A percentile compares a stretch with the other conserved stretches of the same genome.
Conservation (phyloP, 2,329 filamentous ascomycete genomes). For the Clonostachys byssicola region DNA sequence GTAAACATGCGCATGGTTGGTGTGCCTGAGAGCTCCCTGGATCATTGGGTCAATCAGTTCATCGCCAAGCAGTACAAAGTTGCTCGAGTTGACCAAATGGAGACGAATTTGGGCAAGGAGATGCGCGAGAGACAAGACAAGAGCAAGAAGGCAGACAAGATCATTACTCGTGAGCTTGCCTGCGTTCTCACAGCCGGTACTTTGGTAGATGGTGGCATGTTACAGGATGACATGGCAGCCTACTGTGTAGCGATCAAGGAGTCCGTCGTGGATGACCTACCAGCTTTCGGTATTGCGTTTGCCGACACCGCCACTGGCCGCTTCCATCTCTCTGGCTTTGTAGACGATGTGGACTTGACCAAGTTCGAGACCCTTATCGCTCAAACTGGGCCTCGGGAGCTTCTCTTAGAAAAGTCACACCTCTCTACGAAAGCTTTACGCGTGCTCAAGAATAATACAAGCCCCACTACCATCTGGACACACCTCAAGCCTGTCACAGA, state of each 20-base stretch:
- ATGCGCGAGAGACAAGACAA: conserved; percentile 87
- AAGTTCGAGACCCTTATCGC: conserved; percentile 97
- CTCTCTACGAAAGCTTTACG: conserved; percentile 86
- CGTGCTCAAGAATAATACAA: conserved; percentile 94
- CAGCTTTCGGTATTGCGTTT: conserved; percentile 88
- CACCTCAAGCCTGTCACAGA: conserved; percentile 81
- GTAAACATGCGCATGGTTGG: conserved; percentile 99
- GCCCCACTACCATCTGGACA: conserved; percentile 93
- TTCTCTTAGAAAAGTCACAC: conserved; percentile 82
- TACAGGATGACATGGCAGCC: conserved; percentile 96
- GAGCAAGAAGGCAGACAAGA: conserved; percentile 79
- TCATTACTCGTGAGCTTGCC: conserved; percentile 86
- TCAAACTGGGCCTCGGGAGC: conserved; percentile 82
- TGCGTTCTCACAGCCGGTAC: conserved; percentile 91
- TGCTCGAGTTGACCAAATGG: conserved; percentile 92
- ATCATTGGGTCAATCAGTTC: conserved; percentile 97
- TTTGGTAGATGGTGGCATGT: conserved; percentile 91
- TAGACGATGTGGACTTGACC: conserved; percentile 88
- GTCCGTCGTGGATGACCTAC: conserved; percentile 65
- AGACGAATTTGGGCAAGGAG: conserved; percentile 92
- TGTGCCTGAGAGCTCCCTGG: conserved; percentile 91
- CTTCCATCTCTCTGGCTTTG: conserved; percentile 88
- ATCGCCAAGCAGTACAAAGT: conserved; percentile 98
- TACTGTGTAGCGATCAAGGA: conserved; percentile 96
- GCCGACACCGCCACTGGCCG: conserved; percentile 94